These are phyloP conservation scores for Fusarium sororula DNA, from an alignment of 2,329 filamentous ascomycete genomes.

Conservation along the genomic window DNA sequence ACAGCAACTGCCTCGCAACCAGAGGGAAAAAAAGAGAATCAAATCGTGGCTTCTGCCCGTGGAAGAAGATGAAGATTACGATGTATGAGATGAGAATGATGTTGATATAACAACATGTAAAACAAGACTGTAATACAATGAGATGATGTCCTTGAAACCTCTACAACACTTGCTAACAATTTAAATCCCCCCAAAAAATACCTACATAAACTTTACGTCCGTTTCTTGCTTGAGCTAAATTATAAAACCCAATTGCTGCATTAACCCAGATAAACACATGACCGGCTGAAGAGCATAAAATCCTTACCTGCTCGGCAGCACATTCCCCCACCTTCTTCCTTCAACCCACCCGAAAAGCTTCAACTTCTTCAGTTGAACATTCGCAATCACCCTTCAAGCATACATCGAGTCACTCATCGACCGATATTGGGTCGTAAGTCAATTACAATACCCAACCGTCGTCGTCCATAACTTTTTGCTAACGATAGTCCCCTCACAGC, in stretches of 20 bases:
- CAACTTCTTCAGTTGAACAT: background rate
- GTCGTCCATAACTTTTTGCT: background rate
- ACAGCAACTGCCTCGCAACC: constrained; percentile 6
- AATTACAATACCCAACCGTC: background rate
- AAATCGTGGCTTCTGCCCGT: constrained; percentile 4
- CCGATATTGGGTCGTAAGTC: background rate
- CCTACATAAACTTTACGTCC: background rate
- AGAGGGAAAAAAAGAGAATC: constrained; percentile 27
- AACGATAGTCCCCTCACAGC: background rate
- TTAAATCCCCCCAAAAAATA: background rate
- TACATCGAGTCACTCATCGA: background rate
- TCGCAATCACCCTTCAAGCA: background rate
- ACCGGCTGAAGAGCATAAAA: background rate
- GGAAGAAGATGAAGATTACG: background rate
- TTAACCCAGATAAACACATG: constrained; percentile 2
- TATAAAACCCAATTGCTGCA: background rate
- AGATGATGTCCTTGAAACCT: background rate
- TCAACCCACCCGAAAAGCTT: constrained; percentile 1
- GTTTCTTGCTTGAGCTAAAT: background rate
- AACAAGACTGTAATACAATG: background rate
- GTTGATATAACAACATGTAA: background rate
- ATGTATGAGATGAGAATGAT: background rate
- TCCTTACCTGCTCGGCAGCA: background rate
- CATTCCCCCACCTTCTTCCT: constrained; percentile 1
- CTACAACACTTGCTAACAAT: background rate